Percentiles rank a stretch among this genome's conserved stretches.
Conservation (phyloP, 805 yeast species). For the Ogataea glucozyma region DNA sequence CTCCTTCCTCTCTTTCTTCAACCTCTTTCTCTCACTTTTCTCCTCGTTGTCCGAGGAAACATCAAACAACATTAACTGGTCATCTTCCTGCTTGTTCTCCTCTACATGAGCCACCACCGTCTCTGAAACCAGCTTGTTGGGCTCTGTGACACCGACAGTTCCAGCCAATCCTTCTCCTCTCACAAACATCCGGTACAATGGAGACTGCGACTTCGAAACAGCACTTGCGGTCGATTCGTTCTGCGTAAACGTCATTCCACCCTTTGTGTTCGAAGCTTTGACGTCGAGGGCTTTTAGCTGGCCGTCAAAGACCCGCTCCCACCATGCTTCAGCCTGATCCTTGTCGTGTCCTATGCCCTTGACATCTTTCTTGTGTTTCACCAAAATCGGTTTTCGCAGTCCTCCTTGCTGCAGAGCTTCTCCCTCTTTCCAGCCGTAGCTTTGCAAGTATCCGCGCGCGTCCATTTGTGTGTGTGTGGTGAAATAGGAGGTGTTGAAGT, state of each 20-base stretch:
- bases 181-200: slow-evolving; percentile 83
- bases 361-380: slow-evolving; percentile 85
- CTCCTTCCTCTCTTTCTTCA: slow-evolving; percentile 26
- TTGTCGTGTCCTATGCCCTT: slow-evolving; percentile 85
- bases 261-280: slow-evolving; percentile 3
- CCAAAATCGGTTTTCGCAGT: slow-evolving; percentile 78
- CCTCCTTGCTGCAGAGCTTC: slow-evolving; percentile 82
- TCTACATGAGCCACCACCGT: slow-evolving; percentile 12
- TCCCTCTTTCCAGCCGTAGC: slow-evolving; percentile 93
- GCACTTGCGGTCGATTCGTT: slow-evolving; percentile 48
- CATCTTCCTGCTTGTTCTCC: slow-evolving; percentile 12
- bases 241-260: slow-evolving; percentile 34
- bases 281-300: slow-evolving; percentile 74
- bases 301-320: slow-evolving; percentile 95
- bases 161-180: slow-evolving; percentile 85
- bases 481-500: neutral
- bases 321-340: slow-evolving; percentile 87
- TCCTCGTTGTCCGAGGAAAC: slow-evolving; percentile 24
- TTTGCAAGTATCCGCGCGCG: slow-evolving; percentile 66
- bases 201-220: slow-evolving; percentile 57
- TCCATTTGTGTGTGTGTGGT: slow-evolving; percentile 51
- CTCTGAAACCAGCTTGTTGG: slow-evolving; percentile 4
- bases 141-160: slow-evolving; percentile 45
- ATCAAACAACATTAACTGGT: slow-evolving; percentile 27
- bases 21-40: slow-evolving; percentile 29